Percentiles rank a stretch among this genome's conserved stretches.
phyloP scores from a whole-genome alignment of 805 yeast genomes.

The Debaryomyces prosopidis region DNA sequence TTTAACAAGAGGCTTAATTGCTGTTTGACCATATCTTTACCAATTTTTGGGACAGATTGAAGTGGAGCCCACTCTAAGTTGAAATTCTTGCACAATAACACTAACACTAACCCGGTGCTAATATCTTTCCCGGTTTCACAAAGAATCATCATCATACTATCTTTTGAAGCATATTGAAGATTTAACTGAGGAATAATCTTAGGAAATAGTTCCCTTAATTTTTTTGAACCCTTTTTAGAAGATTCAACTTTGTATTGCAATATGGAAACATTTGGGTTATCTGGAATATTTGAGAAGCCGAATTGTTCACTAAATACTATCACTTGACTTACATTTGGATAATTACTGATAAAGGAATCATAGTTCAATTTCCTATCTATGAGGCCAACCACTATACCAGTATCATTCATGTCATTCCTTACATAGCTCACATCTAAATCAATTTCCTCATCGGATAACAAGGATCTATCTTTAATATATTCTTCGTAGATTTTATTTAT shows the following conservation, averaged over 20 bases:
- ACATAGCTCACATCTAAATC: constrained; percentile 13
- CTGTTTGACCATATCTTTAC: constrained; percentile 55
- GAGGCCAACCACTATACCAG: constrained; percentile 29
- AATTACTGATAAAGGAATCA: constrained; percentile 1
- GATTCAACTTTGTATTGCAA: constrained; percentile 21
- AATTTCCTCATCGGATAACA: background rate
- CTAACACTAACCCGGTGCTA: constrained; percentile 59
- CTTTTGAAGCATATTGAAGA: background rate
- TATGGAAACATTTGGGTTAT: constrained; percentile 2
- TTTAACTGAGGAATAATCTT: constrained; percentile 31
- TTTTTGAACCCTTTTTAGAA: constrained; percentile 68
- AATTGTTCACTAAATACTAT: constrained; percentile 25
- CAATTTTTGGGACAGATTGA: constrained; percentile 16
- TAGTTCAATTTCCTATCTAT: constrained; percentile 16
- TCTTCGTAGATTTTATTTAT: constrained; percentile 14
- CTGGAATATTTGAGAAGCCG: constrained; percentile 8
- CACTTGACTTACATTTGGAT: constrained; percentile 11
- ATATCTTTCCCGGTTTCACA: constrained; percentile 71
- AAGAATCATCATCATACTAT: constrained; percentile 38
- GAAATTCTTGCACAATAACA: constrained; percentile 49
- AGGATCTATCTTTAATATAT: background rate
- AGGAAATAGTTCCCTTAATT: constrained; percentile 50
- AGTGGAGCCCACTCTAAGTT: constrained; percentile 40
- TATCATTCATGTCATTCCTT: constrained; percentile 12
- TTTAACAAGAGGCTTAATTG: constrained; percentile 54